Evolutionary conservation across 805 yeast genomes (phyloP), one percentile per base, ranked within the genome.

Genomic region (Yamadazyma paraphyllophila): DNA sequence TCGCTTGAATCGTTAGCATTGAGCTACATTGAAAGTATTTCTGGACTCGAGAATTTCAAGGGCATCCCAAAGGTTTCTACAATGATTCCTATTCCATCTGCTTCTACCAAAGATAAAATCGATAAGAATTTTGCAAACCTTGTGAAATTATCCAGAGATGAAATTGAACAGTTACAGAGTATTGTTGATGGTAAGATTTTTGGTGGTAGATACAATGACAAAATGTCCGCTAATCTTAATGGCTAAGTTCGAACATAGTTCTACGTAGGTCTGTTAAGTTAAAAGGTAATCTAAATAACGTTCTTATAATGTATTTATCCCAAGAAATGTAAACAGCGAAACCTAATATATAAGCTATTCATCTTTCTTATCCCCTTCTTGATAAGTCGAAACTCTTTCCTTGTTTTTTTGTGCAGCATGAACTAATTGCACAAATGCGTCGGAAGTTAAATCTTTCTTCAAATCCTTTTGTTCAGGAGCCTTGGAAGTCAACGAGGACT

Each of bases 61-160:
- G 79, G 76, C 1, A 52, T 68, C 31, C 46, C 54, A 14, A 67
- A 69, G 42, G 73, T 68, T 43, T 78, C 90, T 20, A 71, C 66
- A 47, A 72, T 88, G 38, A 59, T 90, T 39, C 95, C 96, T 29
- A 85, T 89, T 60, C 96, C 97, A 14, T 83, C 91, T 43, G 83
- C 88, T 2, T 76, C 89, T 6, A 77, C 82, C 31, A 61, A 67
- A 3, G 69, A 63, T 9, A 82, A 88, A 61, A 80, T 85, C n/a
- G 70, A 73, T 39, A 85, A 81, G 59, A 90, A 88, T 65, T 69
- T 78, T 52, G 65, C 70, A 14, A 62, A 61, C 40, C 53, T 77
- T 39, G 62, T 63, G 7, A 24, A 31, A 20, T 66, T 89, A 43
- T 60, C 81, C 2, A 81, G 77, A 14, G 77, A 59, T 0, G 89